phyloP scores from a whole-genome alignment of 495 filamentous ascomycete species.

The Aspergillus taichungensis region DNA sequence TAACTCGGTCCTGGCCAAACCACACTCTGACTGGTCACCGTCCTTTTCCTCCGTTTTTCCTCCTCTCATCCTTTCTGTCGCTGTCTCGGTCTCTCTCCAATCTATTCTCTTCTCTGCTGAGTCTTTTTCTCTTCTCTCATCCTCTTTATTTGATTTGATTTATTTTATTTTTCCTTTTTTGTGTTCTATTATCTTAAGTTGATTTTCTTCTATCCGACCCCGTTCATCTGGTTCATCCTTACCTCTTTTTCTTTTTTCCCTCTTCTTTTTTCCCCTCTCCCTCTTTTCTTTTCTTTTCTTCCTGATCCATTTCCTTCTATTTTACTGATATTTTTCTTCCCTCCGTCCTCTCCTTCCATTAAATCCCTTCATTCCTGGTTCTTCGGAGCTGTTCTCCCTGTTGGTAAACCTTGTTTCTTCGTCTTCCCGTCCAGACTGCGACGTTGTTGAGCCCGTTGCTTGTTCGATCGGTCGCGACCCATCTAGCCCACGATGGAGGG shows the following conservation, averaged over 20 bases:
- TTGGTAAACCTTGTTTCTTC: too few relatives aligned
- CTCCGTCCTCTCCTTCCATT: conserved; percentile 5
- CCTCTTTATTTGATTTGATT: too few relatives aligned
- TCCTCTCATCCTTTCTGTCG: too few relatives aligned
- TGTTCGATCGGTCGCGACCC: conserved; percentile 41
- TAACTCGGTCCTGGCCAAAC: too few relatives aligned
- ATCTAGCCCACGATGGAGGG: conserved; percentile 45
- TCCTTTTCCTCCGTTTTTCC: too few relatives aligned
- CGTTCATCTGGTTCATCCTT: conserved; percentile 2
- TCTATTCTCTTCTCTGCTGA: too few relatives aligned
- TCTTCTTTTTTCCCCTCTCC: conserved; percentile 6
- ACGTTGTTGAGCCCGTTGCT: conserved; percentile 25
- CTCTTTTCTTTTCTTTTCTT: conserved; percentile 9
- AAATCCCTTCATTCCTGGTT: conserved; percentile 11
- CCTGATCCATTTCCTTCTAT: conserved; percentile 3
- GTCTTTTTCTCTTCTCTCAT: too few relatives aligned
- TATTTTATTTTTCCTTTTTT: too few relatives aligned
- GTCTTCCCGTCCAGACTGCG: background rate
- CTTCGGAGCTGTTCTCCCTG: background rate
- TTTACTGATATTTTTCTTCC: conserved; percentile 1
- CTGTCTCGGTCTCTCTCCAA: too few relatives aligned
- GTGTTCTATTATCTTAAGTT: too few relatives aligned
- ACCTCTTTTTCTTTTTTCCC: conserved; percentile 9
- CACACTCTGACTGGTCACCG: too few relatives aligned
- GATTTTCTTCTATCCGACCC: conserved; percentile 14